Evolutionary conservation across 1,139 yeast species (phyloP).

Genomic region (Casaregolazyma suthepensis): DNA sequence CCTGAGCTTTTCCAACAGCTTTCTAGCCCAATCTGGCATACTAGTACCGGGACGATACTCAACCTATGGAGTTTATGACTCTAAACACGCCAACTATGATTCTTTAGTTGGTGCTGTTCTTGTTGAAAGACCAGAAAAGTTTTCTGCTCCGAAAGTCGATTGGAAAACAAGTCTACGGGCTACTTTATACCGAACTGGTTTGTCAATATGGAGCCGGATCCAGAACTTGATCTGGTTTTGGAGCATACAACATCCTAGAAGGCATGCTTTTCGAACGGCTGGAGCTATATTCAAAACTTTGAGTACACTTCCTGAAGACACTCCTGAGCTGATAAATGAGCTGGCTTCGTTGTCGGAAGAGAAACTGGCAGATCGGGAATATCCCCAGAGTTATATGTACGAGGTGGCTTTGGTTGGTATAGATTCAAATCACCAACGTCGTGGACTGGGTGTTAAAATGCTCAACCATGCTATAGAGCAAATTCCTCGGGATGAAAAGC

Average conservation of each 20-base stretch:
- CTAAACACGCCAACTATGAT: not conserved
- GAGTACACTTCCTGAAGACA: not conserved
- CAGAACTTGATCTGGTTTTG: not conserved
- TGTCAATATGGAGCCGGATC: not conserved
- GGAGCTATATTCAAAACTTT: not conserved
- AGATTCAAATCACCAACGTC: slow-evolving; percentile 1
- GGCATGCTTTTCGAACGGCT: not conserved
- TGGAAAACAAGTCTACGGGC: not conserved
- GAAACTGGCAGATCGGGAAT: not conserved
- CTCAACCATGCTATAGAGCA: not conserved
- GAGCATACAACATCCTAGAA: not conserved
- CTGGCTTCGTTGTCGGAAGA: not conserved
- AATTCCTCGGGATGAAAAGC: not conserved
- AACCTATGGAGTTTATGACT: slow-evolving; percentile 2
- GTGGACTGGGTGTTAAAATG: slow-evolving; percentile 1
- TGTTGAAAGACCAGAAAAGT: not conserved
- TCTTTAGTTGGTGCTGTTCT: not conserved
- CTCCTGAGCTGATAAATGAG: not conserved
- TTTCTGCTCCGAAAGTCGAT: not conserved
- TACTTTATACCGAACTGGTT: not conserved
- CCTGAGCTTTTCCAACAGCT: not conserved
- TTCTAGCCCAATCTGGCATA: not conserved
- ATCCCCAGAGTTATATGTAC: slow-evolving; percentile 1
- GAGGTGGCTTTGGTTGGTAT: slow-evolving; percentile 2
- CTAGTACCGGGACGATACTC: not conserved